These are phyloP conservation scores for Cryphonectria carpinicola DNA, from an alignment of 2,329 filamentous ascomycete genomes.

Conservation along the genomic window DNA sequence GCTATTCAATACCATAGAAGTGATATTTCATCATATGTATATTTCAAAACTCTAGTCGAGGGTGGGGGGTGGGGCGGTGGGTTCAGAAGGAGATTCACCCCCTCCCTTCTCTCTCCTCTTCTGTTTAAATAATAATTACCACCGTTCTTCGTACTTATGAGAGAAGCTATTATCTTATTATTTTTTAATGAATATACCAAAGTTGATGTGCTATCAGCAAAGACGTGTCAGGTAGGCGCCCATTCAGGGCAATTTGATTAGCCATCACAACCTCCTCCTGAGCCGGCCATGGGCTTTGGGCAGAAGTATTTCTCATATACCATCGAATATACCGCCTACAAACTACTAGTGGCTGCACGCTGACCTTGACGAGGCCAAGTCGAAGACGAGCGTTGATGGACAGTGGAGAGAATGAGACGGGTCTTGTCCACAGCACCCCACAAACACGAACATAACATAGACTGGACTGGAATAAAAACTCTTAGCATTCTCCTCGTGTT, in stretches of 20 bases:
- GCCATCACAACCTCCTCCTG: neutral
- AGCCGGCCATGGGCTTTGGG: neutral
- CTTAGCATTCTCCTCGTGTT: neutral
- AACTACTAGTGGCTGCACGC: slow-evolving; percentile 28
- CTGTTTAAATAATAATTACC: too few species aligned
- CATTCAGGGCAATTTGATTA: neutral
- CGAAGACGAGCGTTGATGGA: slow-evolving; percentile 19
- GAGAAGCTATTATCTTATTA: too few species aligned
- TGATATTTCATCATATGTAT: too few species aligned
- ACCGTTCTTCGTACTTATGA: too few species aligned
- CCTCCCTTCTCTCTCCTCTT: too few species aligned
- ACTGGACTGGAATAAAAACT: neutral
- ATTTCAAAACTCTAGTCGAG: too few species aligned
- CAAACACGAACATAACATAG: neutral
- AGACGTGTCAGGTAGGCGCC: too few species aligned
- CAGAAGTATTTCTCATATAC: neutral
- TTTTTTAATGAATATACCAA: too few species aligned
- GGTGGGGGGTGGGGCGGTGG: too few species aligned
- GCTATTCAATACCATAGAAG: too few species aligned
- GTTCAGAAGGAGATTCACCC: too few species aligned
- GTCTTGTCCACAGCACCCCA: neutral
- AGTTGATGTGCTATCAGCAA: too few species aligned
- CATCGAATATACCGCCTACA: slow-evolving; percentile 14
- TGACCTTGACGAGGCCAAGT: slow-evolving; percentile 15
- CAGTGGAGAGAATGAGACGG: slow-evolving; percentile 14